Percentiles rank a stretch among this genome's conserved stretches.
Evolutionary conservation across 306 rosid species (phyloP).

Genomic region (Vachellia collinsii): DNA sequence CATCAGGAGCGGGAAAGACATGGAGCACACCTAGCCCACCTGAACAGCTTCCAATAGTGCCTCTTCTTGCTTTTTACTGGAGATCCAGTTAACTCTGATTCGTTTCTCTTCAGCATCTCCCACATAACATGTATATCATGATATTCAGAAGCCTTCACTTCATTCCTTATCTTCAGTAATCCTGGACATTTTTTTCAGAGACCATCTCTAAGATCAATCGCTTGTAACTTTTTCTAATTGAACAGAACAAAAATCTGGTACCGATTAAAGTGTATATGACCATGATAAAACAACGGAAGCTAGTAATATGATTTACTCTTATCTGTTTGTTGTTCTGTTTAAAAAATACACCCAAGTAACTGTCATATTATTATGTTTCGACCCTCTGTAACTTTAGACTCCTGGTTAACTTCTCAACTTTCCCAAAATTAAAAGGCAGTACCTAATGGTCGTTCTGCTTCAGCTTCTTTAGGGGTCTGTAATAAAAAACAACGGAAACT

Average conservation of each 20-base stretch:
- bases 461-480: not conserved
- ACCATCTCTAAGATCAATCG: conserved; percentile 5
- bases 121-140: conserved; percentile 90
- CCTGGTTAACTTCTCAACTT: not conserved
- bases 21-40: conserved; percentile 69
- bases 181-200: conserved; percentile 49
- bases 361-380: not conserved
- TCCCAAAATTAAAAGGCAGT: not conserved
- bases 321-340: conserved; percentile 4
- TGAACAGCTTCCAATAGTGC: conserved; percentile 44
- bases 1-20: conserved; percentile 34
- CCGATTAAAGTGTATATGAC: not conserved
- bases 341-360: not conserved
- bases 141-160: conserved; percentile 71
- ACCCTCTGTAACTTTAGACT: not conserved
- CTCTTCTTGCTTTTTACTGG: conserved; percentile 43
- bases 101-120: conserved; percentile 73
- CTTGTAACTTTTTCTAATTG: not conserved
- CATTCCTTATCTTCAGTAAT: conserved; percentile 55
- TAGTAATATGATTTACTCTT: not conserved
- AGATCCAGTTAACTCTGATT: conserved; percentile 40
- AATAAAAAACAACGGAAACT: not conserved
- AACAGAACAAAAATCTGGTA: not conserved
- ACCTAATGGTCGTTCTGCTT: conserved; percentile 1
- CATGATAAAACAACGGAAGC: not conserved